These are phyloP conservation scores for Coemansia sp. DNA, from an alignment of 192 early-diverging fungal genomes.

Conservation along the genomic window DNA sequence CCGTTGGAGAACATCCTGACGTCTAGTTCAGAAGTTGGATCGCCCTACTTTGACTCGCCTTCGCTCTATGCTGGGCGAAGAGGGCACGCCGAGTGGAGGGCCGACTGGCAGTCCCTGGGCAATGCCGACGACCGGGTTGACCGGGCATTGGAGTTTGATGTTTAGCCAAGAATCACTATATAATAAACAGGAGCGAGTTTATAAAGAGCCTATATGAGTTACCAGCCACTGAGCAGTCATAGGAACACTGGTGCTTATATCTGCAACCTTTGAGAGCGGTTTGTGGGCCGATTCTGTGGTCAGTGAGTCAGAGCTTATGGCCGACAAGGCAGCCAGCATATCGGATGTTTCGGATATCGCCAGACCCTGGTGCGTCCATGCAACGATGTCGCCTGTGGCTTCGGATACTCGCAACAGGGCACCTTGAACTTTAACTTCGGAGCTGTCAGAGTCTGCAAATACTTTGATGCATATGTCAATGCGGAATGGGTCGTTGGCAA, in stretches of 20 bases:
- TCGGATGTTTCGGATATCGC: slow-evolving; percentile 12
- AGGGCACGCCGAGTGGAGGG: slow-evolving; percentile 31
- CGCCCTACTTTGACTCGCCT: slow-evolving; percentile 47
- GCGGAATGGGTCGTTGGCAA: slow-evolving; percentile 50
- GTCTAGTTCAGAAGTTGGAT: slow-evolving; percentile 19
- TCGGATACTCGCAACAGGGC: slow-evolving; percentile 29
- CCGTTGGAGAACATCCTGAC: slow-evolving; percentile 18
- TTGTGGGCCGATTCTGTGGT: slow-evolving; percentile 9
- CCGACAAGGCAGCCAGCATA: slow-evolving; percentile 15
- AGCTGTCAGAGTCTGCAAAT: slow-evolving; percentile 2
- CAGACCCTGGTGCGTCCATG: slow-evolving; percentile 33
- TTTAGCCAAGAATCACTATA: slow-evolving; percentile 4
- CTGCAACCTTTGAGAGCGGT: slow-evolving; percentile 23
- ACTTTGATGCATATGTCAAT: slow-evolving; percentile 19
- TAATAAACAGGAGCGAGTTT: not conserved
- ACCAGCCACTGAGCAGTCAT: slow-evolving; percentile 27
- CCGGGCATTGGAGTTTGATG: slow-evolving; percentile 44
- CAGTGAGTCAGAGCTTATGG: slow-evolving; percentile 8
- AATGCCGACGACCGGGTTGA: slow-evolving; percentile 49
- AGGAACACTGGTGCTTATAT: slow-evolving; percentile 38
- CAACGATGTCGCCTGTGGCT: slow-evolving; percentile 12
- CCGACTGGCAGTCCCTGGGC: slow-evolving; percentile 42
- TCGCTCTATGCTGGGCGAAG: slow-evolving; percentile 30
- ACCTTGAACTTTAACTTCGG: slow-evolving; percentile 5
- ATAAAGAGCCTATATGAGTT: slow-evolving; percentile 2